These are phyloP conservation scores for Colletotrichum sidae DNA, from an alignment of 2,329 filamentous ascomycete genomes.

Conservation along the genomic window DNA sequence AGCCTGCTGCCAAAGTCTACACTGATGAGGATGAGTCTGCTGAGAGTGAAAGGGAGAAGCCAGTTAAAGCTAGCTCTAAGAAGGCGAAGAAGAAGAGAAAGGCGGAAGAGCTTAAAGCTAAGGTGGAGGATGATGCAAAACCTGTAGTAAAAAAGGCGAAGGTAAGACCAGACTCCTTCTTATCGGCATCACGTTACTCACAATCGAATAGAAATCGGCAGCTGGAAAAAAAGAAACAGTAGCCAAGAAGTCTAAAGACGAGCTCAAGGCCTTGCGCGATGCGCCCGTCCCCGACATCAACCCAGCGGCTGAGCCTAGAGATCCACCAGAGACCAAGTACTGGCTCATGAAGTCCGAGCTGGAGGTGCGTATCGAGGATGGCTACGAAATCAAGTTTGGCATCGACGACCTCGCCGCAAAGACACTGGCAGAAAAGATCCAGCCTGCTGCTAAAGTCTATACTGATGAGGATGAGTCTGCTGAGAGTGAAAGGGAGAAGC, in stretches of 20 bases:
- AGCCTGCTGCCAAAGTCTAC: background rate
- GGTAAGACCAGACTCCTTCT: background rate
- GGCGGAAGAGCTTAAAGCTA: background rate
- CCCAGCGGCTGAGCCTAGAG: conserved; percentile 46
- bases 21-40: background rate
- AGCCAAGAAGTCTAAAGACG: conserved; percentile 24
- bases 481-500: conserved; percentile 20
- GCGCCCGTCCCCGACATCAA: conserved; percentile 49
- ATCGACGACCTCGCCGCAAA: conserved; percentile 87
- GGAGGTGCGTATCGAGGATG: conserved; percentile 86
- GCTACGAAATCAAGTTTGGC: conserved; percentile 90
- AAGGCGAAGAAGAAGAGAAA: too few relatives aligned
- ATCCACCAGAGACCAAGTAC: conserved; percentile 62
- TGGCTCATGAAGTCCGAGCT: conserved; percentile 93
- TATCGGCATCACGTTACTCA: background rate
- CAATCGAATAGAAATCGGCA: background rate
- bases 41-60: conserved; percentile 20
- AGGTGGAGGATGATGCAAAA: conserved; percentile 3
- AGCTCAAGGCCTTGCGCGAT: conserved; percentile 32
- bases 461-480: background rate
- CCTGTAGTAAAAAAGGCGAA: conserved; percentile 31
- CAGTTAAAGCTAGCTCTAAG: background rate
- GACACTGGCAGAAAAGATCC: conserved; percentile 42
- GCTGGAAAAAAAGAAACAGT: conserved; percentile 21
- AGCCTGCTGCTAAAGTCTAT: background rate